Percentiles rank a stretch among this genome's conserved stretches.
Conservation (phyloP, 140 eudicot genomes). For the Oenanthe javanica region DNA sequence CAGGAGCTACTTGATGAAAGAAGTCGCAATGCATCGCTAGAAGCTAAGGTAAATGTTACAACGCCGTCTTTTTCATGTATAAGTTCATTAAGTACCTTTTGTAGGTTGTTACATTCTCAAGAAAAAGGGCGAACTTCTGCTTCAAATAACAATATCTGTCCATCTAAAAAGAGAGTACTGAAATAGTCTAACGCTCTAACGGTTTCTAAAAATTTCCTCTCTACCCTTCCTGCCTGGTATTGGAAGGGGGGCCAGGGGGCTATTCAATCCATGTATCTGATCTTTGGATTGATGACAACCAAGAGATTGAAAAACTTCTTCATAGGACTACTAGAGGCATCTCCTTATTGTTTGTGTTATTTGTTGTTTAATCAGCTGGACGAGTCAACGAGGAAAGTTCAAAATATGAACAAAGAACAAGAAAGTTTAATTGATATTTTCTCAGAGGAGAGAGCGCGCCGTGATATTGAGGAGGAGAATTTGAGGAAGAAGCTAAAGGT, state of each 20-base stretch:
- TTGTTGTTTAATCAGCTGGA: slow-evolving; percentile 35
- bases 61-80: background rate
- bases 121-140: background rate
- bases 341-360: background rate
- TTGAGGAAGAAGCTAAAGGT: slow-evolving; percentile 68
- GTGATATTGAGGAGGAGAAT: slow-evolving; percentile 50
- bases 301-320: background rate
- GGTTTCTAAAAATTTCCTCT: background rate
- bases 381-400: slow-evolving; percentile 31
- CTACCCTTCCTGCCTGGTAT: background rate
- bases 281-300: background rate
- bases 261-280: background rate
- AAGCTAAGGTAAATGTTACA: slow-evolving; percentile 46
- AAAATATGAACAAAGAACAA: slow-evolving; percentile 57
- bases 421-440: slow-evolving; percentile 53
- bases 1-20: slow-evolving; percentile 44
- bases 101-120: background rate
- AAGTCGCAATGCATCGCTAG: slow-evolving; percentile 48
- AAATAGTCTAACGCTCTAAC: background rate
- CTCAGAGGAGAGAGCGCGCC: slow-evolving; percentile 71
- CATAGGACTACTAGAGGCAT: background rate
- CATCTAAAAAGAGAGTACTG: background rate
- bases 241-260: background rate
- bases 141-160: background rate
- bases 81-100: background rate